Base-by-base conservation (phyloP, 768 basidiomycete genomes). In the Termitomyces sp. region DNA sequence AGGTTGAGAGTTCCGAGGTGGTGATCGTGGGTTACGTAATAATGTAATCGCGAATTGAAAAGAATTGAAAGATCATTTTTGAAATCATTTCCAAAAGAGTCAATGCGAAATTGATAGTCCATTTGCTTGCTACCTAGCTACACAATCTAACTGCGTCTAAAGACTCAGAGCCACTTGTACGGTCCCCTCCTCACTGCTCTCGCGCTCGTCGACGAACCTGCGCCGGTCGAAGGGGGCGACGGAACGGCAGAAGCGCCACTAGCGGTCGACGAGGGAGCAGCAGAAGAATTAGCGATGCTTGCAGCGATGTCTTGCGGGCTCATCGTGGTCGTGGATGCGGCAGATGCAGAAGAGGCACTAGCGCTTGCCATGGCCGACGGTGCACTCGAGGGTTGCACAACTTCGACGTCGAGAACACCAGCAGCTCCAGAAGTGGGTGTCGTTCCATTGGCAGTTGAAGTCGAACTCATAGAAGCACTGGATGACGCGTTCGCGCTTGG, bases 301-400 rank as follows among this genome's bases (percentile, higher is more conserved):
- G 78, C 68, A 37, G 74, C 71, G n/a, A 69, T 57, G 24, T 74
- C 53, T 18, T 75, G 65, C 2, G 74, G 67, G 39, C 72, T 69
- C 30, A 72, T 45, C 22, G 58, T 40, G 13, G 65, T 45, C 18
- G 60, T 60, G n/a, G 59, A 43, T 36, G 60, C 55, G 40, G 3
- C 39, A 18, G 56, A 55, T 13, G 34, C 40, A 48, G 60, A 57
- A 12, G 59, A 39, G 7, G 62, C 34, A 22, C 42, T 32, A 39
- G 43, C 18, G 16, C 24, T 45, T 3, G 45, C 18, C 20, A 58
- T 39, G 12, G 55, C 18, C 3, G 59, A 46, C 10, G 64, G 46
- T 24, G 65, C 48, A 30, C 26, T 53, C 5, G 55, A 30, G 32
- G 34, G 32, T 34, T 32, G 34, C 10, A 49, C 58, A 16, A 58